Evolutionary conservation across 2,329 filamentous ascomycete genomes (phyloP), one percentile per base, ranked within the genome.

Genomic region (Ophiostoma angusticollis): DNA sequence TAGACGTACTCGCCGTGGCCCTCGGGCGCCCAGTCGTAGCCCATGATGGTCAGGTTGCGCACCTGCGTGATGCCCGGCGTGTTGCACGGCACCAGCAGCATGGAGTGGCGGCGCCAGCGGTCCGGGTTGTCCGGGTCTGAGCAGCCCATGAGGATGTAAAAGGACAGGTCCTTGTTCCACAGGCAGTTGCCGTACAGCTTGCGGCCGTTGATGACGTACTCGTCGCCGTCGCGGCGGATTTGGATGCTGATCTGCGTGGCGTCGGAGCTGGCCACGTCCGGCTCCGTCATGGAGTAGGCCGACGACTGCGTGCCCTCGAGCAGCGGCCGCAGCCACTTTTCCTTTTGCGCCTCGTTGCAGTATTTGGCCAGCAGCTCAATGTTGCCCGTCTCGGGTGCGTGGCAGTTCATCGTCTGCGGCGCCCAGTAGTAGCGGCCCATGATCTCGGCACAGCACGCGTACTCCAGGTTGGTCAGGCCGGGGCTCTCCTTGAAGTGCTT

Each of bases 141-240:
- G 70, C 95, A 94, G 62, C 84, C 91, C 83, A 98, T 93, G 51
- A 94, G 86, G 45, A 98, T 79, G 65, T 94, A 96, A 57, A 96
- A 70, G 59, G 81, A 72, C 70, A 91, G 96, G 51, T 87, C 75
- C 42, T 81, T 82, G 62, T 96, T 91, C 42, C 91, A 91, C 17
- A 87, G 86, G 49, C 91, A 91, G 47, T 84, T 93, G 23, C 84
- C 93, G 89, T 91, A 98, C 87, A 91, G 96, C 84, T 98, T 98
- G 76, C 89, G 52, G 41, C 89, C 91, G 55, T 96, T 95, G 39
- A 98, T 70, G n/a, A 96, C 77, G 56, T 91, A 95, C 51, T 91
- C 76, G 54, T 91, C 76, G 9, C 87, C 89, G 48, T 95, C 85
- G 42, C 74, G 76, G 49, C 66, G 72, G 57, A 98, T 95, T 43